Conservation (phyloP, 768 basidiomycete species). For the Mycena vulgaris region DNA sequence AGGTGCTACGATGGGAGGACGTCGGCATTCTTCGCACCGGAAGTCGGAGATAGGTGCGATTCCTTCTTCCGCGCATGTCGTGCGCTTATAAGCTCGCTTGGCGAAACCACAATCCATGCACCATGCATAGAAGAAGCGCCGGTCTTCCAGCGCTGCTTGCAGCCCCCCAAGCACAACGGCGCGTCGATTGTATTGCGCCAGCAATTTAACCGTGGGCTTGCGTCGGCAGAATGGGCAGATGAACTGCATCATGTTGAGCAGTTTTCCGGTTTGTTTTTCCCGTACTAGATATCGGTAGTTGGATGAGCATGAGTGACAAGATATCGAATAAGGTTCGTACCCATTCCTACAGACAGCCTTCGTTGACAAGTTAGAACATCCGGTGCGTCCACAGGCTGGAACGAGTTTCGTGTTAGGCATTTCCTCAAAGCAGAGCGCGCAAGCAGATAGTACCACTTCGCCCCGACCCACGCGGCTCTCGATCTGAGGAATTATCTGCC, state of each 20-base stretch:
- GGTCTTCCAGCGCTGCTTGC: constrained; percentile 43
- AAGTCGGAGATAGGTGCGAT: constrained; percentile 36
- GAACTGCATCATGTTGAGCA: constrained; percentile 47
- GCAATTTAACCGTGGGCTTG: constrained; percentile 41
- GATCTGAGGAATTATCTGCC: constrained; percentile 18
- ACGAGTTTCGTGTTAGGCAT: constrained; percentile 39
- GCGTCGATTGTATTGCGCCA: constrained; percentile 41
- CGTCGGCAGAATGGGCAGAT: constrained; percentile 48
- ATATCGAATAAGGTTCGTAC: constrained; percentile 12
- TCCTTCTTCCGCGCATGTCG: constrained; percentile 38
- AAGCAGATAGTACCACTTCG: constrained; percentile 41
- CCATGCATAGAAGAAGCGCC: constrained; percentile 48
- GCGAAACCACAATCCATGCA: constrained; percentile 45
- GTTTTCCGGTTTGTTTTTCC: constrained; percentile 42
- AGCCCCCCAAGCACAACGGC: constrained; percentile 42
- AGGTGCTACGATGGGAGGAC: not conserved
- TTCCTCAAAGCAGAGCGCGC: constrained; percentile 48
- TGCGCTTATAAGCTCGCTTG: constrained; percentile 41
- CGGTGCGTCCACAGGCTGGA: constrained; percentile 45
- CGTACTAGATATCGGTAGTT: constrained; percentile 41
- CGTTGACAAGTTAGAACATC: constrained; percentile 45
- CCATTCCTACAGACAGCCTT: constrained; percentile 45
- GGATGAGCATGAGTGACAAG: not conserved
- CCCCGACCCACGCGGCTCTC: constrained; percentile 41
- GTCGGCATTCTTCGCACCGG: constrained; percentile 34